phyloP scores from a whole-genome alignment of 805 yeast genomes.

The Jamesozyma piceae region DNA sequence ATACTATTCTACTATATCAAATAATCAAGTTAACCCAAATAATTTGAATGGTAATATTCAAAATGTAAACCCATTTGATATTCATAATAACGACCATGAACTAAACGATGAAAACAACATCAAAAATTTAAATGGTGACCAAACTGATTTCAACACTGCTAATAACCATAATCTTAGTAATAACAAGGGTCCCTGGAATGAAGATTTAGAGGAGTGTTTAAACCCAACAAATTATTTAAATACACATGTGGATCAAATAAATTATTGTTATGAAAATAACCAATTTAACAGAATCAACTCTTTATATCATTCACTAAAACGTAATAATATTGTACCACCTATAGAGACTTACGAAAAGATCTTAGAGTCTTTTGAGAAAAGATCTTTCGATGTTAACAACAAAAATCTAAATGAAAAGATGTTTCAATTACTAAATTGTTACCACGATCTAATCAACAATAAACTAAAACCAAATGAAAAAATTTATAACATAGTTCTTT shows the following conservation, averaged over 20 bases:
- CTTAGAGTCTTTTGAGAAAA: constrained; percentile 41
- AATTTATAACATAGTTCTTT: constrained; percentile 46
- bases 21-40: background rate
- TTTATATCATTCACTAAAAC: constrained; percentile 33
- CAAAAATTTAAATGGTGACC: background rate
- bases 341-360: constrained; percentile 45
- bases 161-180: background rate
- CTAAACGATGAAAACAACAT: background rate
- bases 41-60: background rate
- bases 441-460: constrained; percentile 53
- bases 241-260: constrained; percentile 28
- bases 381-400: constrained; percentile 44
- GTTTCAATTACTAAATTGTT: constrained; percentile 54
- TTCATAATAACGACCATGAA: background rate
- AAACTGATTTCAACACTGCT: background rate
- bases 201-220: constrained; percentile 24
- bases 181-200: constrained; percentile 21
- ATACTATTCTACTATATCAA: constrained; percentile 5
- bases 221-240: constrained; percentile 27
- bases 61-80: background rate
- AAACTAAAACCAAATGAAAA: constrained; percentile 45
- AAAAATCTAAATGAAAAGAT: constrained; percentile 49
- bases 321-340: constrained; percentile 41
- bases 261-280: constrained; percentile 17
- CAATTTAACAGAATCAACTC: constrained; percentile 33